Conservation (phyloP, 306 rosid genomes). For the Vigna mungo region DNA sequence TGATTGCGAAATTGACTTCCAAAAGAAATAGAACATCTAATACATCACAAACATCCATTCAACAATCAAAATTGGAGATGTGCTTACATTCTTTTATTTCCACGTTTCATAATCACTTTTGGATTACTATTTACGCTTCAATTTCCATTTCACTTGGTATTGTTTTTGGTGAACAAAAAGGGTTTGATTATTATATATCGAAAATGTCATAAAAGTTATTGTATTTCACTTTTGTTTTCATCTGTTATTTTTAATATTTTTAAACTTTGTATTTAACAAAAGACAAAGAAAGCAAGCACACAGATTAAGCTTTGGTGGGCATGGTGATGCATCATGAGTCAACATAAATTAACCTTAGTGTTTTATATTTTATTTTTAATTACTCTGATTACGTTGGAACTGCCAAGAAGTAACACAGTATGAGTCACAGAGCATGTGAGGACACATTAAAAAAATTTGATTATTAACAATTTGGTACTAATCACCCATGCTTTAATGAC, state of each 20-base stretch:
- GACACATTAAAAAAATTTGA: not conserved
- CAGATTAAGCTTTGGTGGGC: not conserved
- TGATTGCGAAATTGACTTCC: conserved; percentile 27
- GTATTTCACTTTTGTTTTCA: not conserved
- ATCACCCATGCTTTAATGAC: conserved; percentile 7
- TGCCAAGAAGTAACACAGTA: not conserved
- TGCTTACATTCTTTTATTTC: not conserved
- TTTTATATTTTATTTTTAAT: conserved; percentile 20
- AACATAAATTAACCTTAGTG: conserved; percentile 24
- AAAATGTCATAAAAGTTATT: too few species aligned
- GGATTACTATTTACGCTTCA: not conserved
- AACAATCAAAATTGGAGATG: not conserved
- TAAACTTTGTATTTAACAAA: not conserved
- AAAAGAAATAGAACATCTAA: not conserved
- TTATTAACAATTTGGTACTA: conserved; percentile 19
- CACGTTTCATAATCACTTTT: conserved; percentile 13
- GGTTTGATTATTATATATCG: too few species aligned
- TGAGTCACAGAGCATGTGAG: conserved; percentile 41
- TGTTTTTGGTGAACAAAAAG: not conserved
- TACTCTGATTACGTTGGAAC: conserved; percentile 38
- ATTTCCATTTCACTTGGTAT: not conserved
- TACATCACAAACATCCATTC: conserved; percentile 31
- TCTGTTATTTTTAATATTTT: not conserved
- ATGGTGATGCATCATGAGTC: conserved; percentile 44
- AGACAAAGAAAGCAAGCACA: conserved; percentile 41